phyloP scores from a whole-genome alignment of 2,329 filamentous ascomycete genomes.

The Apiospora marii region DNA sequence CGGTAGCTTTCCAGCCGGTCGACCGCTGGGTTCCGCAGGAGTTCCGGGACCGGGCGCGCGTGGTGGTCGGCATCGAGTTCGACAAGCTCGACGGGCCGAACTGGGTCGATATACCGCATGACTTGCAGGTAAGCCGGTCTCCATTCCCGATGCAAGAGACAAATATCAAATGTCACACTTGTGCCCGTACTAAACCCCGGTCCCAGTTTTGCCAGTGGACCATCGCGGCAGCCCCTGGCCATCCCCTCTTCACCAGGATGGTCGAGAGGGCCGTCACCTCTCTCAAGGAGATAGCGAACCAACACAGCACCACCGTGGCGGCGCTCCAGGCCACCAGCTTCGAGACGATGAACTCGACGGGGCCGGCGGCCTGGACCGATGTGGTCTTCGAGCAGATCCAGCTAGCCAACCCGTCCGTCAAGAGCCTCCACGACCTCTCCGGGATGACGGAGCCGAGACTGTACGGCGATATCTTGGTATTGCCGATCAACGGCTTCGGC shows the following conservation, averaged over 20 bases:
- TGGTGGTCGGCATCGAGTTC: conserved; percentile 28
- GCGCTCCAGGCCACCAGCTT: conserved; percentile 16
- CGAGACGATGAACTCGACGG: conserved; percentile 28
- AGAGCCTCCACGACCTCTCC: conserved; percentile 18
- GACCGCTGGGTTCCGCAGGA: conserved; percentile 27
- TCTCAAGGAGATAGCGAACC: not conserved
- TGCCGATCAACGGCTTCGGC: conserved; percentile 25
- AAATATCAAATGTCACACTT: not conserved
- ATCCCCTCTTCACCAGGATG: conserved; percentile 23
- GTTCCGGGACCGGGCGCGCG: conserved; percentile 8
- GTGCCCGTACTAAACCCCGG: not conserved
- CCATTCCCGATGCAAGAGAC: not conserved
- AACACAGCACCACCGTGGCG: not conserved
- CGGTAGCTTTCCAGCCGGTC: conserved; percentile 10
- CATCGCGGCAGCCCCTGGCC: conserved; percentile 24
- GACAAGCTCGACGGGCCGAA: conserved; percentile 25
- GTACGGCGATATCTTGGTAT: conserved; percentile 25
- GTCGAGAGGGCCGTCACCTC: conserved; percentile 15
- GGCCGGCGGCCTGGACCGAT: conserved; percentile 26
- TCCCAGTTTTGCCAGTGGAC: conserved; percentile 29
- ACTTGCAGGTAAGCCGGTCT: conserved; percentile 16
- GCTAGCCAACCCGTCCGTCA: not conserved
- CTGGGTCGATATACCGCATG: conserved; percentile 19
- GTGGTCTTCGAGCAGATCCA: conserved; percentile 26
- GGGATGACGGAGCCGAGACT: conserved; percentile 25